phyloP scores from a whole-genome alignment of 352 stramenopile species.

The Pythium brassicae region DNA sequence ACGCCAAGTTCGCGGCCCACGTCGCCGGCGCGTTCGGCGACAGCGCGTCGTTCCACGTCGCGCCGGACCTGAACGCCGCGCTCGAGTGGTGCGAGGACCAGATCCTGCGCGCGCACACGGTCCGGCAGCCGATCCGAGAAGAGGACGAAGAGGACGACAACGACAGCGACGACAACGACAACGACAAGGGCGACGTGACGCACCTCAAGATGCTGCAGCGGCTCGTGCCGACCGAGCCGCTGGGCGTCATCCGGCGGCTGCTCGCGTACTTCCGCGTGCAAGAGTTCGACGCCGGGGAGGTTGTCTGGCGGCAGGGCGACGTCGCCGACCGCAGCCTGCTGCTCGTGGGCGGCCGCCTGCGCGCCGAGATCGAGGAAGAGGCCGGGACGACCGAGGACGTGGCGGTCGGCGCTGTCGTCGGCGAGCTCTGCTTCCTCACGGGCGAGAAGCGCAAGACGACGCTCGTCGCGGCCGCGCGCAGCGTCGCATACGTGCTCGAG shows the following conservation, averaged over 20 bases:
- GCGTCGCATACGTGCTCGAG: conserved; percentile 68
- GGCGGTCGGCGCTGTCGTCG: conserved; percentile 63
- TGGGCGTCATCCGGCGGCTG: conserved; percentile 56
- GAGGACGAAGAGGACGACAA: conserved; percentile 4
- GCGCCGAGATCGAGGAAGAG: conserved; percentile 74
- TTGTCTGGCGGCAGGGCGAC: conserved; percentile 69
- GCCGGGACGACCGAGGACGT: conserved; percentile 73
- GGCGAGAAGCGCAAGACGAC: conserved; percentile 82
- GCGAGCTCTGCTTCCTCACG: conserved; percentile 74
- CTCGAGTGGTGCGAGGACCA: conserved; percentile 73
- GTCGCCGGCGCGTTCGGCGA: conserved; percentile 51
- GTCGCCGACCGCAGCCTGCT: conserved; percentile 49
- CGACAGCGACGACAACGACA: conserved; percentile 19
- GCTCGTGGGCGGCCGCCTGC: conserved; percentile 56
- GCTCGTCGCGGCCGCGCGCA: conserved; percentile 45
- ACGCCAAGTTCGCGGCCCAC: conserved; percentile 56
- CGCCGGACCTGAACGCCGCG: conserved; percentile 53
- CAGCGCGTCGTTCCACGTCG: conserved; percentile 45
- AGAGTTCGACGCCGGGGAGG: conserved; percentile 49
- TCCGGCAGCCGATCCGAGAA: conserved; percentile 14
- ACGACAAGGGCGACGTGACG: conserved; percentile 30
- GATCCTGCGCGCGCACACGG: conserved; percentile 39
- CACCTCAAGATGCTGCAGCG: conserved; percentile 55
- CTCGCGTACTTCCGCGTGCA: conserved; percentile 70
- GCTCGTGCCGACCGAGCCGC: conserved; percentile 65